Evolutionary conservation across 257 asterid species (phyloP).

Genomic region (Haberlea rhodopensis): DNA sequence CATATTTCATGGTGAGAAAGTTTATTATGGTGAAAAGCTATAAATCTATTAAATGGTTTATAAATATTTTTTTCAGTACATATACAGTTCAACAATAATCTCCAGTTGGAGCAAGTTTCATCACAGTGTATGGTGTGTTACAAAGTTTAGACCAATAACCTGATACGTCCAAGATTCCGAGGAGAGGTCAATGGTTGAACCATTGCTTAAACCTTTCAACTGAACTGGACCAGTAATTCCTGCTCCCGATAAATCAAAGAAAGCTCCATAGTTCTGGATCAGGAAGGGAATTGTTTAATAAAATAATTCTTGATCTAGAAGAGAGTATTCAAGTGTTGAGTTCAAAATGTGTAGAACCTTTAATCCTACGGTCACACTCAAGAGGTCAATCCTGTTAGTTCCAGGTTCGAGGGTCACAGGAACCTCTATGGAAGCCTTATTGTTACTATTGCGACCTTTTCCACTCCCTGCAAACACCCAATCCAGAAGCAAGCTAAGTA

Average conservation of each 20-base stretch:
- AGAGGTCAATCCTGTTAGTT: background rate
- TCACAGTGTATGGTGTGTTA: background rate
- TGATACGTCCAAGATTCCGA: background rate
- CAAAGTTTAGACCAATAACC: background rate
- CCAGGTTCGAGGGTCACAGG: conserved; percentile 1
- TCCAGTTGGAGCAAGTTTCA: background rate
- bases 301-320: background rate
- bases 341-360: no score
- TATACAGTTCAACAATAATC: background rate
- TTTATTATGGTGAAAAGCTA: background rate
- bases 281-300: background rate
- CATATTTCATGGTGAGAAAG: background rate
- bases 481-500: background rate
- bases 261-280: background rate
- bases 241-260: background rate
- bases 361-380: background rate
- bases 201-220: background rate
- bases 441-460: background rate
- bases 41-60: background rate
- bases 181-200: background rate
- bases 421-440: background rate
- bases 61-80: background rate
- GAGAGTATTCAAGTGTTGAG: background rate
- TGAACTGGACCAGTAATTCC: background rate
- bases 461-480: background rate